Evolutionary conservation across 2,329 filamentous ascomycete species (phyloP).

Genomic region (Lachnellula occidentalis): DNA sequence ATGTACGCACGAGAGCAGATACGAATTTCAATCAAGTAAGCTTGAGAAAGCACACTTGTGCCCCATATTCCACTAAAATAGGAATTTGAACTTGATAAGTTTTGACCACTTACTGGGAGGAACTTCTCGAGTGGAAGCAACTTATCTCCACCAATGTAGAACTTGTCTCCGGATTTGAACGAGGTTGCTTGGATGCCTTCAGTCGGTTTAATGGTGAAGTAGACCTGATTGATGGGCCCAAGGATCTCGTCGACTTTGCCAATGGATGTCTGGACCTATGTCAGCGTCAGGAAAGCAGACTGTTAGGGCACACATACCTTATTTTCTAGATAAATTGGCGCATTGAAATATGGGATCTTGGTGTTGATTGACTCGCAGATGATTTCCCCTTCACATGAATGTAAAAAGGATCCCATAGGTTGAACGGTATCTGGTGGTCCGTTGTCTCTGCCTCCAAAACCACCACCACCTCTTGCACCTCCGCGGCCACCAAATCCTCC

Average conservation of each 20-base stretch:
- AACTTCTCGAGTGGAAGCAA: constrained; percentile 93
- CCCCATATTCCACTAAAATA: neutral
- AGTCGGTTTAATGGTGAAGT: constrained; percentile 95
- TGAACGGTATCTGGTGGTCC: constrained; percentile 60
- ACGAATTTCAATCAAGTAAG: neutral
- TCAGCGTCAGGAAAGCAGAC: constrained; percentile 4
- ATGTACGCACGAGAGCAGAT: neutral
- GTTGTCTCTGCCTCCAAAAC: constrained; percentile 54
- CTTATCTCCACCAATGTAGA: constrained; percentile 94
- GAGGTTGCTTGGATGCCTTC: constrained; percentile 92
- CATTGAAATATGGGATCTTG: constrained; percentile 99
- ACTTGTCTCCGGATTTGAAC: constrained; percentile 96
- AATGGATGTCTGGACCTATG: constrained; percentile 59
- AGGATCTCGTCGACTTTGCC: constrained; percentile 98
- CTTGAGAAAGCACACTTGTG: neutral
- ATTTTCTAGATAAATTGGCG: constrained; percentile 97
- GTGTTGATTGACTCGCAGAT: constrained; percentile 92
- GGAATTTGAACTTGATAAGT: too few relatives aligned
- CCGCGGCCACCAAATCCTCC: constrained; percentile 44
- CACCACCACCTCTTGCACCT: constrained; percentile 54
- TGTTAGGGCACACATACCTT: constrained; percentile 52
- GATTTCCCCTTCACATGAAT: constrained; percentile 96
- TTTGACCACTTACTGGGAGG: constrained; percentile 51
- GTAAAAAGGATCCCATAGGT: constrained; percentile 81
- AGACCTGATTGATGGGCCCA: constrained; percentile 94